phyloP scores from a whole-genome alignment of 257 asterid species.

The Apocynum venetum region DNA sequence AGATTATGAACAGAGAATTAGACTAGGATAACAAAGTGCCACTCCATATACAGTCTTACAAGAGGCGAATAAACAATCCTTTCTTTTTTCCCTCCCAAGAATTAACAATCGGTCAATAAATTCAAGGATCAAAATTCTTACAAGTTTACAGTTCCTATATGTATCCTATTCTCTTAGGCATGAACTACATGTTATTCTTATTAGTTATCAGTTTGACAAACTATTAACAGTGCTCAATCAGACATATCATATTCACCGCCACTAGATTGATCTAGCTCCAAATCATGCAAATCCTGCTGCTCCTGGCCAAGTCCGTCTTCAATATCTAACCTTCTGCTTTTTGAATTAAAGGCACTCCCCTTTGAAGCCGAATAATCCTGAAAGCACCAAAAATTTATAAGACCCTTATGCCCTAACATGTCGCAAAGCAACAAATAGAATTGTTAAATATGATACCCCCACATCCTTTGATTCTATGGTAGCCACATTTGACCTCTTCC shows the following conservation, averaged over 20 bases:
- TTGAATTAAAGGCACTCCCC: constrained; percentile 30
- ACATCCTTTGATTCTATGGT: constrained; percentile 57
- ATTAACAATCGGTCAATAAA: neutral
- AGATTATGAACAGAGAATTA: neutral
- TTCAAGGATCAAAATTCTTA: constrained; percentile 16
- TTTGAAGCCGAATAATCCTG: constrained; percentile 55
- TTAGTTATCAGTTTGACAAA: neutral
- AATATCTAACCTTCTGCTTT: constrained; percentile 41
- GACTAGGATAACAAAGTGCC: neutral
- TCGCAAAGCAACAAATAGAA: neutral
- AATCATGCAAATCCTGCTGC: constrained; percentile 37
- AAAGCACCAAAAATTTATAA: constrained; percentile 13
- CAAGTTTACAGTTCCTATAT: constrained; percentile 14
- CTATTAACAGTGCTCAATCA: constrained; percentile 37
- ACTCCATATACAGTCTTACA: neutral
- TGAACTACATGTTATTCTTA: neutral
- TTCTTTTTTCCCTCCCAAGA: neutral
- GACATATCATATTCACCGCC: constrained; percentile 70
- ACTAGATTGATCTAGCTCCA: constrained; percentile 58
- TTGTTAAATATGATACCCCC: constrained; percentile 36
- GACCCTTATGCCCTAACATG: neutral
- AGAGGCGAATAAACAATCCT: neutral
- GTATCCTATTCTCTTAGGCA: constrained; percentile 1
- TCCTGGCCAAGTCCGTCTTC: constrained; percentile 38
- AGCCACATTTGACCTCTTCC: constrained; percentile 54